A percentile compares a stretch with the other conserved stretches of the same genome.
These are phyloP conservation scores for Penicillium sp. DNA, from an alignment of 2,329 filamentous ascomycete genomes.

Conservation along the genomic window DNA sequence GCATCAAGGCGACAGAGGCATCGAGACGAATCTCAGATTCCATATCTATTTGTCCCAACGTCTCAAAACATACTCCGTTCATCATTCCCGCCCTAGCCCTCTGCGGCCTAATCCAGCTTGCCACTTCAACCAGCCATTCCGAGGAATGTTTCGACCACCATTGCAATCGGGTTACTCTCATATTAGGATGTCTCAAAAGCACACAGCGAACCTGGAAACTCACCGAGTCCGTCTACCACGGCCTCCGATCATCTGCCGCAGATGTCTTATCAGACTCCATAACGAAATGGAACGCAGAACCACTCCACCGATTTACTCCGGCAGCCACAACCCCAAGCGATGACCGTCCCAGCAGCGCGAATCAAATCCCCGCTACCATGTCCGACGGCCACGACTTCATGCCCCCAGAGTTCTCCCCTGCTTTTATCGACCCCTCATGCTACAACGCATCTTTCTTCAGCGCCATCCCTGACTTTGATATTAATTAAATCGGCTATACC, in stretches of 20 bases:
- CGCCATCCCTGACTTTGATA: slow-evolving; percentile 29
- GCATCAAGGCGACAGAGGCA: slow-evolving; percentile 39
- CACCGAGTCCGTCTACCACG: slow-evolving; percentile 30
- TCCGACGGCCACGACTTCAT: slow-evolving; percentile 28
- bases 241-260: slow-evolving; percentile 29
- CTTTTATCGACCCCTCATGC: slow-evolving; percentile 34
- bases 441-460: slow-evolving; percentile 33
- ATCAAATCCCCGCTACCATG: slow-evolving; percentile 12
- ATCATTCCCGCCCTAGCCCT: slow-evolving; percentile 30
- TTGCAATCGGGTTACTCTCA: slow-evolving; percentile 37
- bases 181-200: slow-evolving; percentile 37
- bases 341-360: slow-evolving; percentile 13
- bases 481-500: slow-evolving; percentile 14
- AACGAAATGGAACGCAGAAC: slow-evolving; percentile 29
- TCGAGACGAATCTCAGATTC: slow-evolving; percentile 35
- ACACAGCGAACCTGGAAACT: slow-evolving; percentile 33
- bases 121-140: slow-evolving; percentile 34
- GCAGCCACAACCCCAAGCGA: slow-evolving; percentile 20
- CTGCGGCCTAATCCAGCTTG: slow-evolving; percentile 38
- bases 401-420: slow-evolving; percentile 27
- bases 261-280: slow-evolving; percentile 31
- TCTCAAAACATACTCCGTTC: slow-evolving; percentile 35
- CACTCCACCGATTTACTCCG: slow-evolving; percentile 24
- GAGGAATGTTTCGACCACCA: slow-evolving; percentile 42
- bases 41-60: slow-evolving; percentile 34